Percentiles rank a stretch among this genome's conserved stretches.
phyloP scores from a whole-genome alignment of 345 rosid species.

The Gossypioides kirkii region DNA sequence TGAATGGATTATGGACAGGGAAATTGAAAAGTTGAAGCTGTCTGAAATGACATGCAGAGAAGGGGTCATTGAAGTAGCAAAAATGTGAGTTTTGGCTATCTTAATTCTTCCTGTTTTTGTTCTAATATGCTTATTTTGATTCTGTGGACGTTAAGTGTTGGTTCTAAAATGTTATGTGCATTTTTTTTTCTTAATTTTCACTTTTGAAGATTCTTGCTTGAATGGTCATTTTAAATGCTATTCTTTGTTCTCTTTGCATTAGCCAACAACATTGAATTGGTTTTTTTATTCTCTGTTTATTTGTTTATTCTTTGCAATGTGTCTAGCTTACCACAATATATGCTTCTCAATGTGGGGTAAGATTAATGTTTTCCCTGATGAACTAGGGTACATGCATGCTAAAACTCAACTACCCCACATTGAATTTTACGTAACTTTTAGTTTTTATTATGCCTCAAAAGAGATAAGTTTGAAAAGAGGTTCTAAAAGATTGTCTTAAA shows the following conservation, averaged over 20 bases:
- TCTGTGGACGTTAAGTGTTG: not conserved
- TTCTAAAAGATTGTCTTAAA: not conserved
- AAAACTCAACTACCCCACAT: no score
- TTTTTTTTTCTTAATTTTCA: not conserved
- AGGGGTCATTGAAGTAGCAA: constrained; percentile 54
- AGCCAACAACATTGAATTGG: not conserved
- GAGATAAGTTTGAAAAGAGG: not conserved
- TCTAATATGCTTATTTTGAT: not conserved
- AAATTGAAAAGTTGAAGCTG: constrained; percentile 85
- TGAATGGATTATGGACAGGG: constrained; percentile 44
- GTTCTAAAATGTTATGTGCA: not conserved
- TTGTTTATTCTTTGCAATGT: not conserved
- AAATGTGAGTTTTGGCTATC: constrained; percentile 6
- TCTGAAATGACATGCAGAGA: constrained; percentile 98
- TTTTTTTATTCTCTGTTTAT: not conserved
- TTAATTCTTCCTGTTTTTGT: not conserved
- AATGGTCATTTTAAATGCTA: not conserved
- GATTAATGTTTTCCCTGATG: not conserved
- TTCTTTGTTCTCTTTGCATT: not conserved
- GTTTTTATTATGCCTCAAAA: not conserved
- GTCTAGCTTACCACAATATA: not conserved
- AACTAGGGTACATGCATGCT: no score
- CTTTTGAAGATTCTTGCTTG: not conserved
- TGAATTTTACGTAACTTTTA: not conserved
- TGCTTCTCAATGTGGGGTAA: not conserved